Evolutionary conservation across 129 eudicot genomes (phyloP), one percentile per base, ranked within the genome.

Genomic region (Lonicera japonica): DNA sequence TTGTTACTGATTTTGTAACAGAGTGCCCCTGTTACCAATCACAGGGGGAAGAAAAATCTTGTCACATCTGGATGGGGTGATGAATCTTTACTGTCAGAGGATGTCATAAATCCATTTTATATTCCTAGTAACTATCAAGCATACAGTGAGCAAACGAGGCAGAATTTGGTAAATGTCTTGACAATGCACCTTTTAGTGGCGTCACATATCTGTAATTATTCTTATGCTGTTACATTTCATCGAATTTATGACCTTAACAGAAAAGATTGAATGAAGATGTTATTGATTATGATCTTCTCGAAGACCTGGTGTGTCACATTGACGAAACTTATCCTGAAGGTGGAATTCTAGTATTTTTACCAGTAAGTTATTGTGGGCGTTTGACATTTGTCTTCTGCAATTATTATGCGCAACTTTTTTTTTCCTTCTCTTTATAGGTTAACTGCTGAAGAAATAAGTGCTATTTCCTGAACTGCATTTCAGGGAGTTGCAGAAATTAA

Each of bases 401-500:
- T 62, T 63, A 58, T 43, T 47, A 20, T 29, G 4, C 2, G 2
- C 6, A 6, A 29, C 4, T 1, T 29, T 69, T 72, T 29, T 50
- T 18, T 48, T 77, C 36, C 36, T n/a, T n/a, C n/a, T 29, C 36
- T 29, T 29, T 29, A 29, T 6, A 1, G 6, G 36, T 29, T 29
- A 29, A 25, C 23, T 54, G 1, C 29, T 54, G 25, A 21, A 54
- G 25, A 21, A 13, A 21, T n/a, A 29, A 29, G 36, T 54, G 55
- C 19, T 14, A 21, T 55, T 34, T n/a, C 65, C 21, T 48, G 5
- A 58, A 56, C 25, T 70, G 15, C 24, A 14, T 60, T 29, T 24
- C 81, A 91, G 97, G 97, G 97, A 61, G 94, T 91, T 67, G 73
- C 97, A 57, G 97, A 91, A 80, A 91, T 87, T 65, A 73, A 84